These are phyloP conservation scores for Aspergillus ustus DNA, from an alignment of 2,329 filamentous ascomycete genomes.

Conservation along the genomic window DNA sequence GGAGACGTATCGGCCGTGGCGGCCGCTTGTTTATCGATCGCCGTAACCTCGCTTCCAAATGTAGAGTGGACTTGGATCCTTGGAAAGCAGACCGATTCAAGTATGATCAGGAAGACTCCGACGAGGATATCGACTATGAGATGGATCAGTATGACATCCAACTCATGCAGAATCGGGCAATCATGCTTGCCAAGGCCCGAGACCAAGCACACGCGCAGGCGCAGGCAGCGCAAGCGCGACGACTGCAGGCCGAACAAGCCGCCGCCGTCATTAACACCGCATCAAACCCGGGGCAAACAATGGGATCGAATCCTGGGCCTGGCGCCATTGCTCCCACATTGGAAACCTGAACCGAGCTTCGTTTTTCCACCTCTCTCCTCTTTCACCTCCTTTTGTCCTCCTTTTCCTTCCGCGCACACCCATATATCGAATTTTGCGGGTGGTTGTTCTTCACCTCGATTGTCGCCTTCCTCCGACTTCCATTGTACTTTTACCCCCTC, in stretches of 20 bases:
- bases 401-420: slow-evolving; percentile 19
- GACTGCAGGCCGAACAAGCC: slow-evolving; percentile 42
- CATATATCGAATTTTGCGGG: slow-evolving; percentile 40
- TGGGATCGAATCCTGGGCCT: slow-evolving; percentile 37
- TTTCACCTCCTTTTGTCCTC: slow-evolving; percentile 17
- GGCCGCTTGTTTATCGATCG: slow-evolving; percentile 89
- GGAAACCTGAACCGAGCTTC: slow-evolving; percentile 36
- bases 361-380: slow-evolving; percentile 28
- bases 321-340: slow-evolving; percentile 33
- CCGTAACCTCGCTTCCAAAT: slow-evolving; percentile 65
- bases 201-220: slow-evolving; percentile 49
- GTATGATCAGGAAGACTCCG: slow-evolving; percentile 83
- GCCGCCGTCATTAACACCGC: slow-evolving; percentile 31
- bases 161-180: slow-evolving; percentile 61
- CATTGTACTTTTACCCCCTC: slow-evolving; percentile 35
- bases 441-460: slow-evolving; percentile 29
- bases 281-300: slow-evolving; percentile 28
- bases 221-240: slow-evolving; percentile 44
- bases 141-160: slow-evolving; percentile 70
- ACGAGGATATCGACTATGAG: slow-evolving; percentile 74
- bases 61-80: slow-evolving; percentile 52
- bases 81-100: slow-evolving; percentile 74
- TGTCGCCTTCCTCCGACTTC: slow-evolving; percentile 22
- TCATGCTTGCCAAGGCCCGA: slow-evolving; percentile 51
- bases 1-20: slow-evolving; percentile 81